Base-by-base conservation (phyloP, 2,329 filamentous ascomycete genomes). In the Coniochaeta ligniaria region DNA sequence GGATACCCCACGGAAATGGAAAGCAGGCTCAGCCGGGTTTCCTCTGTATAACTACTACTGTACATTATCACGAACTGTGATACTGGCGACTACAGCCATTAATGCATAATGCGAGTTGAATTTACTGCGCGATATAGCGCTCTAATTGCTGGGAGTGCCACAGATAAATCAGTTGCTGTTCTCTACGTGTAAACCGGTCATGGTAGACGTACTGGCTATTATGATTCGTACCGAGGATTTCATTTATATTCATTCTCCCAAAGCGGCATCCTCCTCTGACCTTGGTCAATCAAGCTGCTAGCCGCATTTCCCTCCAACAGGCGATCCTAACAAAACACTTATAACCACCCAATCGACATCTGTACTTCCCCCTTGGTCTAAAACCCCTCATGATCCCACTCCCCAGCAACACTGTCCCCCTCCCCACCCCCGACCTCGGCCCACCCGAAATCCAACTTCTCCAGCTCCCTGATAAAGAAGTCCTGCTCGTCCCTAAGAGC, bases 391-490 rank as follows among this genome's bases (percentile, higher is more conserved):
- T 57, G 9, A 3, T 67, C 64, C 66, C 64, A 66, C 52, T 68
- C 66, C 62, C 60, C 60, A 62, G 35, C 26, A 61, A 52, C 47
- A 31, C 47, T 52, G 24, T 57, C 66, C 60, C 65, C 72, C 50
- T 73, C 72, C n/a, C 66, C 66, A 33, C 65, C 68, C 2, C 68
- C 73, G 55, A 73, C 62, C 20, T 82, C 80, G 16, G 69, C 74
- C 75, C 80, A 84, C 60, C 73, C 74, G 57, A 80, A 67, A 60
- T 87, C 88, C 72, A 91, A 80, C 71, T 85, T 90, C 70, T 93
- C 90, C 58, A 94, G 76, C 75, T 94, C 90, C 28, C 89, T 79
- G 41, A 85, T 82, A 70, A 94, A 94, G 71, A 94, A 94, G 70
- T 93, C 90, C 64, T 89, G 83, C 73, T 92, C 88, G 69, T 91